Base-by-base conservation (phyloP, 805 yeast genomes). In the Nadsonia fulvescens region DNA sequence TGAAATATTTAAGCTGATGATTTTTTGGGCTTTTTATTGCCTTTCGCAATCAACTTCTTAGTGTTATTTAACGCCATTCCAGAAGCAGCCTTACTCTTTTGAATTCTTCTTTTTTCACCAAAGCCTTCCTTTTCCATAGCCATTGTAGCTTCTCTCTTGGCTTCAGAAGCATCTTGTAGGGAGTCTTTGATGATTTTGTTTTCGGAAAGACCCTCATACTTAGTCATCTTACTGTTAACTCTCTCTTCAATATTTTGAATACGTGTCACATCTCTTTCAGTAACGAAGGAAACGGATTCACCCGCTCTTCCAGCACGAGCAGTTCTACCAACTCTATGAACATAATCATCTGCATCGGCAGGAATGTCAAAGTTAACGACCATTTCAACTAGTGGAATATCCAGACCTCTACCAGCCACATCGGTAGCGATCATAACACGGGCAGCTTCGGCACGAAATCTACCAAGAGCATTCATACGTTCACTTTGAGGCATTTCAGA, bases 291-390 rank as follows among this genome's bases (percentile, higher is more conserved):
- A 1, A 89, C 56, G 5, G 92, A 65, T 35, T 70, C 79, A 53
- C 98, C 98, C 26, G 56, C 53, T 39, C 92, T 63, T 2, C 96
- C 96, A 3, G 96, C 96, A 64, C 98, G 76, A 6, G 96, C 98
- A 8, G 98, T 86, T 67, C 98, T 78, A 56, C 98, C 98, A 7
- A 86, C 93, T 49, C 98, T 62, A 53, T 89, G 98, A 28, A 89
- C 82, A 42, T 79, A 89, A 36, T 89, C 94, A 43, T 89, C 94
- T 3, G 96, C 78, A 44, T 89, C 95, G 1, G 89, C 82, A 4
- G 98, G 98, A 13, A 89, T 67, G 43, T 89, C 96, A 43, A 66
- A 89, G 46, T 89, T 89, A 14, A 89, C 54, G 14, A 89, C 96
- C 38, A 89, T 57, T 43, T 73, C 86, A 3, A 89, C 98, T 6